Evolutionary conservation across 768 basidiomycete species (phyloP), one percentile per base, ranked within the genome.

Genomic region (Imleria badia): DNA sequence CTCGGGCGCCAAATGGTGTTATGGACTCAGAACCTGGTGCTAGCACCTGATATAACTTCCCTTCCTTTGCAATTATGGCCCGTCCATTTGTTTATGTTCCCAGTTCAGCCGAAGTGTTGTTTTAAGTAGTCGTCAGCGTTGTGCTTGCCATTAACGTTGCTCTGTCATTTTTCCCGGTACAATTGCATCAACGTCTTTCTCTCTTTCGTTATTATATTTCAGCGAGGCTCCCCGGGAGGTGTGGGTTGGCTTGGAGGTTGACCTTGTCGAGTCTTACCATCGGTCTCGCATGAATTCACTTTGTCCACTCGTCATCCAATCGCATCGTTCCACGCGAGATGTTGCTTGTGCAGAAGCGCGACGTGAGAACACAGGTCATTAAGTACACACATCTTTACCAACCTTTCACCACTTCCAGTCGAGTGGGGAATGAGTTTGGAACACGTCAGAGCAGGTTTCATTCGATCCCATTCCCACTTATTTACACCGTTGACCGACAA

Each of bases 401-500:
- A 6, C 41, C n/a, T 30, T 45, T 22, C 7, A n/a, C 13, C 14
- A n/a, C 23, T 29, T 34, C 30, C 13, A 34, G 19, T 31, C 41
- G 23, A 15, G 40, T 50, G 20, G 22, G 10, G 19, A 26, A 14
- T 19, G 26, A 17, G 29, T 34, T 15, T 46, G 36, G 23, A 45
- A 52, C 36, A n/a, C 11, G 33, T 51, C 34, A 30, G 48, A 34
- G 45, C 20, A 15, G 4, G 31, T 38, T 48, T 41, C 51, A 48
- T 51, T 43, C 7, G 46, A 49, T 51, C 36, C 39, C 33, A 45
- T 54, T 36, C 36, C 46, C 36, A 48, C 56, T 49, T 74, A 94
- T 76, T 93, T 94, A 79, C 91, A 94, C 64, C 91, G 79, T 63
- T 93, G 90, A 10, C 85, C 84, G 11, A 94, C 87, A 58, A 94